Percentiles rank a stretch among this genome's conserved stretches.
Conservation (phyloP, 2,329 filamentous ascomycete species). For the Colletotrichum tropicale region DNA sequence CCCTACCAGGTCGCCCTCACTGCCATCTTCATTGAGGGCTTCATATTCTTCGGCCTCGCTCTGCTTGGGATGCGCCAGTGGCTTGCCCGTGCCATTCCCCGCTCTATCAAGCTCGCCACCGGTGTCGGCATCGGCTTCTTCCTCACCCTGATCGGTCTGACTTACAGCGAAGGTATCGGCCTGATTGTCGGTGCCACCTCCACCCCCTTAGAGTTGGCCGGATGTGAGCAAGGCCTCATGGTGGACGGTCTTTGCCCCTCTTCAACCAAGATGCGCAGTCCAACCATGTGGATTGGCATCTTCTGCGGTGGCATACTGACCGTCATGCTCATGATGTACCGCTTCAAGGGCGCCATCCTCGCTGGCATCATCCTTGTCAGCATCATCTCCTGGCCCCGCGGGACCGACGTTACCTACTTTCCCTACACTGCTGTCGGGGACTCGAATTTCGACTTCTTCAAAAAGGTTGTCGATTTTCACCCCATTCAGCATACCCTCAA, state of each 20-base stretch:
- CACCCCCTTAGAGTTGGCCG: constrained; percentile 77
- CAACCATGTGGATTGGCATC: constrained; percentile 86
- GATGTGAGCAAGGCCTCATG: constrained; percentile 53
- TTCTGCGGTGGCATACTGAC: constrained; percentile 86
- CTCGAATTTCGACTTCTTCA: constrained; percentile 82
- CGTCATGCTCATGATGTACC: constrained; percentile 81
- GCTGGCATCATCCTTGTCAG: constrained; percentile 82
- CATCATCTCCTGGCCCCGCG: constrained; percentile 86
- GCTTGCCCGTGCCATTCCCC: constrained; percentile 83
- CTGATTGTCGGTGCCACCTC: constrained; percentile 70
- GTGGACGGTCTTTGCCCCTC: constrained; percentile 64
- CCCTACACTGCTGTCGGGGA: constrained; percentile 74
- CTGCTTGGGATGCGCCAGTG: constrained; percentile 84
- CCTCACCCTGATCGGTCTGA: constrained; percentile 76
- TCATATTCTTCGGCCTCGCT: constrained; percentile 82
- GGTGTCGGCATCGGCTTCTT: constrained; percentile 88
- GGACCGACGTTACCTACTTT: constrained; percentile 80
- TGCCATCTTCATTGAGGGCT: constrained; percentile 87
- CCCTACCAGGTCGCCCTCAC: constrained; percentile 80
- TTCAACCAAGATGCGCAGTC: constrained; percentile 77
- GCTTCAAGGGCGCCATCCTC: constrained; percentile 87
- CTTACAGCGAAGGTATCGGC: constrained; percentile 83
- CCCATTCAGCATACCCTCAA: constrained; percentile 71
- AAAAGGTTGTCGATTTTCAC: constrained; percentile 84
- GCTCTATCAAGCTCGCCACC: constrained; percentile 85